Conservation (phyloP, 495 filamentous ascomycete species). For the Penicillium chermesinum region DNA sequence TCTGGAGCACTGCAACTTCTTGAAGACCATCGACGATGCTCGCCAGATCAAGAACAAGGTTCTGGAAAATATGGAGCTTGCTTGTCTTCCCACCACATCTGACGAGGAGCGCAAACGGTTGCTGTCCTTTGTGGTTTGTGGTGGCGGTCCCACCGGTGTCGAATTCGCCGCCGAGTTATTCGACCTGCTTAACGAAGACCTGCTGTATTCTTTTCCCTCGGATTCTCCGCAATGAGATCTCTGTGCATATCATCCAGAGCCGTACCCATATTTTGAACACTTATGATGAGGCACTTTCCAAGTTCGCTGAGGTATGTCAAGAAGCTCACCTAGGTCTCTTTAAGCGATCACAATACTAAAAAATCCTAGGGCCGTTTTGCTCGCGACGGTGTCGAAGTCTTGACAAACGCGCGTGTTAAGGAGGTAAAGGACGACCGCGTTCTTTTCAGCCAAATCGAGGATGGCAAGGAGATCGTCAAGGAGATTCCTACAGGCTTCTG, state of each 20-base stretch:
- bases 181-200: constrained; percentile 94
- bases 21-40: constrained; percentile 92
- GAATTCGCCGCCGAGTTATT: constrained; percentile 96
- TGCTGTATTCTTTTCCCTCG: constrained; percentile 77
- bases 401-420: constrained; percentile 87
- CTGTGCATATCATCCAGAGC: constrained; percentile 94
- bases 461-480: constrained; percentile 73
- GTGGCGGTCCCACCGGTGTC: constrained; percentile 94
- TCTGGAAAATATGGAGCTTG: constrained; percentile 85
- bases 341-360: constrained; percentile 13
- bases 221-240: constrained; percentile 91
- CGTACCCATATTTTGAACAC: constrained; percentile 95
- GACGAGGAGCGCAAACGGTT: constrained; percentile 86
- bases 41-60: constrained; percentile 82
- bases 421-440: constrained; percentile 81
- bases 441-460: constrained; percentile 76
- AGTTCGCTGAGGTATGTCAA: constrained; percentile 86
- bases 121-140: constrained; percentile 89
- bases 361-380: constrained; percentile 58
- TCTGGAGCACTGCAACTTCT: constrained; percentile 86
- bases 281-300: constrained; percentile 90
- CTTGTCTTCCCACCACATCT: constrained; percentile 86
- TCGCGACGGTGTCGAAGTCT: constrained; percentile 82
- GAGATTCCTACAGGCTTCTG: constrained; percentile 96
- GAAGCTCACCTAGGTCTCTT: neutral